Conservation (phyloP, 1,284 basidiomycete species). For the Microbotryum intermedium region DNA sequence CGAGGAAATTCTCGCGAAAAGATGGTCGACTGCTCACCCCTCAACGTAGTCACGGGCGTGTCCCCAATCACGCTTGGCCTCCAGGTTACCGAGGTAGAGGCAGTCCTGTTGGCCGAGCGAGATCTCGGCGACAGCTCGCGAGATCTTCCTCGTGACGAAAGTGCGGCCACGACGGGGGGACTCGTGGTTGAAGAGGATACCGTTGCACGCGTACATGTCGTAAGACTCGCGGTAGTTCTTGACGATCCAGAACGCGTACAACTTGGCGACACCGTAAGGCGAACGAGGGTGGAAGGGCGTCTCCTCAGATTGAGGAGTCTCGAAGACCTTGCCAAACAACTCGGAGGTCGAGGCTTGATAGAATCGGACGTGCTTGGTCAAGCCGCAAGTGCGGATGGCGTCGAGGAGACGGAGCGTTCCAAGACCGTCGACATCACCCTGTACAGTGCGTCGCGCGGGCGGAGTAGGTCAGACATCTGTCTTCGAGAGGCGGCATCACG, state of each 20-base stretch:
- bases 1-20: background rate
- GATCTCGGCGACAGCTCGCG: constrained; percentile 81
- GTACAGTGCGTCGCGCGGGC: background rate
- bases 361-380: constrained; percentile 75
- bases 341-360: constrained; percentile 92
- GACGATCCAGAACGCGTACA: constrained; percentile 55
- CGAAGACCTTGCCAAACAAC: constrained; percentile 83
- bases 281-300: constrained; percentile 89
- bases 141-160: constrained; percentile 87
- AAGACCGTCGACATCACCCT: constrained; percentile 78
- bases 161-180: constrained; percentile 81
- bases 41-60: constrained; percentile 48
- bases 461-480: background rate
- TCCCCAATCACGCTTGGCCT: constrained; percentile 87
- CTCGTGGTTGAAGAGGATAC: constrained; percentile 67
- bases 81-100: constrained; percentile 74
- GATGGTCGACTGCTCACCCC: background rate
- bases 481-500: background rate
- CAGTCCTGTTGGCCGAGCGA: constrained; percentile 71
- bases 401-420: constrained; percentile 85
- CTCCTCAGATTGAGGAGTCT: constrained; percentile 80
- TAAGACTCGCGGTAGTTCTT: constrained; percentile 89
- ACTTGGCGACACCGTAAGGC: constrained; percentile 84
- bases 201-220: constrained; percentile 72
- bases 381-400: constrained; percentile 81